Percentiles rank a stretch among this genome's conserved stretches.
These are phyloP conservation scores for Trametes meyenii DNA, from an alignment of 768 basidiomycete genomes.

Conservation along the genomic window DNA sequence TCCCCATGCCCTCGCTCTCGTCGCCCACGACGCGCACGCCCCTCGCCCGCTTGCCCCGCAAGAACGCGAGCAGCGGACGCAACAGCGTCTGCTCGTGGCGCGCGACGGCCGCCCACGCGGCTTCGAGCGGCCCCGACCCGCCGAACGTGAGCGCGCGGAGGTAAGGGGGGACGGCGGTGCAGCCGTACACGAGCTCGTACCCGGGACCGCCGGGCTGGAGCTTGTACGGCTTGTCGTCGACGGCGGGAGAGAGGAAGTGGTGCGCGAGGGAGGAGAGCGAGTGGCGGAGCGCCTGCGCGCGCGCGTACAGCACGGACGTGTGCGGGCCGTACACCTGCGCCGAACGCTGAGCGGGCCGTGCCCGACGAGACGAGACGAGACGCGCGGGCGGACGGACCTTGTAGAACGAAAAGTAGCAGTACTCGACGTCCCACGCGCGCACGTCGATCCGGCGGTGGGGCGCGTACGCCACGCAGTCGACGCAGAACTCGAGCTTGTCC, in stretches of 20 bases:
- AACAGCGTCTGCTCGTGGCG: conserved; percentile 63
- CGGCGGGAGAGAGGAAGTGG: conserved; percentile 57
- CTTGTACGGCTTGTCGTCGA: conserved; percentile 53
- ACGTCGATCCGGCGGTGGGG: conserved; percentile 76
- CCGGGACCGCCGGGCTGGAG: conserved; percentile 76
- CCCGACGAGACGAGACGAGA: neutral
- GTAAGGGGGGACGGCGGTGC: conserved; percentile 64
- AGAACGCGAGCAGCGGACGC: conserved; percentile 54
- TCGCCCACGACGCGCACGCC: conserved; percentile 74
- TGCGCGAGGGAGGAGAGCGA: conserved; percentile 66
- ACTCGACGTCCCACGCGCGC: conserved; percentile 77
- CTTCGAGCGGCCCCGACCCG: conserved; percentile 43
- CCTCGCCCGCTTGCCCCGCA: conserved; percentile 51
- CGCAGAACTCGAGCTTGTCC: conserved; percentile 62
- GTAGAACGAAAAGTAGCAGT: conserved; percentile 71
- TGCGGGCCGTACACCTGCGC: conserved; percentile 75
- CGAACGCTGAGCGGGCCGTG: neutral
- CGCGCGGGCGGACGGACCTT: conserved; percentile 65
- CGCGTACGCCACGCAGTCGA: conserved; percentile 82
- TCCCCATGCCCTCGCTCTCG: conserved; percentile 42
- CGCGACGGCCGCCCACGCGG: conserved; percentile 59
- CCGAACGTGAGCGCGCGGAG: conserved; percentile 65
- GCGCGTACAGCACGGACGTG: conserved; percentile 66
- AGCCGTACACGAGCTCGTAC: conserved; percentile 68
- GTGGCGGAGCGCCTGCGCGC: conserved; percentile 45